These are phyloP conservation scores for Lyophyllum semitale DNA, from an alignment of 768 basidiomycete species.

Conservation along the genomic window DNA sequence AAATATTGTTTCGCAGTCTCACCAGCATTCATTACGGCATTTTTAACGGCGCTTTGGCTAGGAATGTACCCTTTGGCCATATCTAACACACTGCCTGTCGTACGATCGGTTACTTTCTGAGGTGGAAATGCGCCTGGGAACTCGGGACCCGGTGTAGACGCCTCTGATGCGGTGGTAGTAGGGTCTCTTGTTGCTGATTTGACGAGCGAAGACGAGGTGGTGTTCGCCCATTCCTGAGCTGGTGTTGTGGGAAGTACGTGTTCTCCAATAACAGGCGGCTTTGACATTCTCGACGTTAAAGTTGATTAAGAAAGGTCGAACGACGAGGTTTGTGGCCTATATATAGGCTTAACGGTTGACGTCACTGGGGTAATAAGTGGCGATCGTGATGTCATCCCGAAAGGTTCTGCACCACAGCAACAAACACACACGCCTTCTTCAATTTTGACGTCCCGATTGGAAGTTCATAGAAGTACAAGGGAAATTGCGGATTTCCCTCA, in stretches of 20 bases:
- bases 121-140: slow-evolving; percentile 21
- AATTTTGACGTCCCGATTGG: too few relatives aligned
- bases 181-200: too few relatives aligned
- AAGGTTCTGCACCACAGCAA: background rate
- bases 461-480: too few relatives aligned
- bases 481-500: too few relatives aligned
- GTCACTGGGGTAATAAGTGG: background rate
- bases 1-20: slow-evolving; percentile 23
- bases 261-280: slow-evolving; percentile 6
- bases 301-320: background rate
- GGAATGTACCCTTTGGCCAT: slow-evolving; percentile 23
- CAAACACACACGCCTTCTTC: too few relatives aligned
- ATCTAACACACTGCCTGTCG: slow-evolving; percentile 7
- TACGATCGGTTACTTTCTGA: background rate
- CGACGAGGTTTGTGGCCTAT: background rate
- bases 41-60: slow-evolving; percentile 20
- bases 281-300: background rate
- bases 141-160: slow-evolving; percentile 13
- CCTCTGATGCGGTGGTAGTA: background rate
- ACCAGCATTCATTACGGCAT: slow-evolving; percentile 18
- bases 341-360: background rate
- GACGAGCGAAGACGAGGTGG: slow-evolving; percentile 7
- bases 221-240: slow-evolving; percentile 16
- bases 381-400: background rate
- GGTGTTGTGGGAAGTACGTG: slow-evolving; percentile 15